A percentile compares a stretch with the other conserved stretches of the same genome.
These are phyloP conservation scores for Rhododendron simsii DNA, from an alignment of 148 eudicot genomes.

Conservation along the genomic window DNA sequence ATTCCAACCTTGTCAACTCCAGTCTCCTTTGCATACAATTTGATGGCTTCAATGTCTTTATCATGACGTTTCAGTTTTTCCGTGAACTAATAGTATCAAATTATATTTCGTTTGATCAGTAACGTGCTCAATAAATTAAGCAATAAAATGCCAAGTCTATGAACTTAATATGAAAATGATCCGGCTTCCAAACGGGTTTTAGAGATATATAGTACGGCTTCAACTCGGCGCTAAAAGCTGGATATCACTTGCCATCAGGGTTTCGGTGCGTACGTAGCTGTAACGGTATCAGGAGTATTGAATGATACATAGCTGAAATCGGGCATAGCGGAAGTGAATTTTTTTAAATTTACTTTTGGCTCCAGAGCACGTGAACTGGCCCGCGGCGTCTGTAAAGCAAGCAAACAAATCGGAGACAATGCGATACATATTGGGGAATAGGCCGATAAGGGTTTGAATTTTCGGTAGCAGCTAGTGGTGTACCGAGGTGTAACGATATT, in stretches of 20 bases:
- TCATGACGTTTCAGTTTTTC: neutral
- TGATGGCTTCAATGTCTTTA: neutral
- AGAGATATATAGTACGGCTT: neutral
- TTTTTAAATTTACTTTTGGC: neutral
- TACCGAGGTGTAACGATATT: neutral
- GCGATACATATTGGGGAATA: neutral
- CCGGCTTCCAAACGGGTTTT: no score
- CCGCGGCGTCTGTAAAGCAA: neutral
- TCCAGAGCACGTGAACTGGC: neutral
- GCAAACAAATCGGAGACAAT: neutral
- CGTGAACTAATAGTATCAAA: neutral
- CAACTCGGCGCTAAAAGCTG: neutral
- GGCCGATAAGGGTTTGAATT: neutral
- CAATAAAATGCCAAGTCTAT: no score
- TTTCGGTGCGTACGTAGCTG: neutral
- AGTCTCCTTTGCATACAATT: neutral
- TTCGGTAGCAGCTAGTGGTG: neutral
- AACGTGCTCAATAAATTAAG: neutral
- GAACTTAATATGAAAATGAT: no score
- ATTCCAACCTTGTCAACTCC: neutral
- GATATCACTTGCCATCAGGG: neutral
- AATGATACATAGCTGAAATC: neutral
- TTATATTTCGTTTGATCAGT: neutral
- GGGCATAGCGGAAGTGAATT: neutral
- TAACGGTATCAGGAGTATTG: neutral